These are phyloP conservation scores for Podaxis sp. DNA, from an alignment of 768 basidiomycete species.

Conservation along the genomic window DNA sequence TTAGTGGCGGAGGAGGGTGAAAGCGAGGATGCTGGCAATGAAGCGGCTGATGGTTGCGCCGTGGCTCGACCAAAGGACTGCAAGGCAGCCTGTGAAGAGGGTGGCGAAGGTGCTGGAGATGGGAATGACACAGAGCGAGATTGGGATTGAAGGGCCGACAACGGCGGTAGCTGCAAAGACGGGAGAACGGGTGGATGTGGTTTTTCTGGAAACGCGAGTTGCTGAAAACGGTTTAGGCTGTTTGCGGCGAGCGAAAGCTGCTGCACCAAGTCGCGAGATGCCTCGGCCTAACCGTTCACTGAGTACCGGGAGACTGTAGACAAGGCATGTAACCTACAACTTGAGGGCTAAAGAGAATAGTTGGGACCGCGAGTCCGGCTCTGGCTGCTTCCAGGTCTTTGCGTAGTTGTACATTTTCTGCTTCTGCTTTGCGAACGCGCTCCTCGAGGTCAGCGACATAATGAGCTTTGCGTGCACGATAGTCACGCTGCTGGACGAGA, in stretches of 20 bases:
- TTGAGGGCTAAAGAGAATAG: conserved; percentile 26
- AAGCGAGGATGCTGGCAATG: conserved; percentile 2
- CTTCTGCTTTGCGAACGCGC: conserved; percentile 50
- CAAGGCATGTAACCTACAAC: conserved; percentile 25
- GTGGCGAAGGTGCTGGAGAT: conserved; percentile 25
- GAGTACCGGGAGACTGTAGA: neutral
- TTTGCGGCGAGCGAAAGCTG: conserved; percentile 43
- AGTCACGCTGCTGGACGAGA: conserved; percentile 62
- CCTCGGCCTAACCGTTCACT: conserved; percentile 38
- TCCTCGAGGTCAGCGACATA: conserved; percentile 57
- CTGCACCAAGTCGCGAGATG: conserved; percentile 51
- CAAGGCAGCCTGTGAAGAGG: conserved; percentile 12
- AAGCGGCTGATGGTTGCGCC: conserved; percentile 4
- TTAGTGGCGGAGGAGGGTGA: conserved; percentile 2
- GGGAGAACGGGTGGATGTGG: neutral
- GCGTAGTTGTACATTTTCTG: conserved; percentile 50
- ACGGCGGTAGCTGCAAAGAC: conserved; percentile 13
- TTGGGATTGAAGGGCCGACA: conserved; percentile 11
- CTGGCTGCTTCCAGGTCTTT: conserved; percentile 45
- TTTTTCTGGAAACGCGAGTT: conserved; percentile 39
- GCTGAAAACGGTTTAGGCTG: conserved; percentile 55
- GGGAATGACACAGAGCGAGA: conserved; percentile 26
- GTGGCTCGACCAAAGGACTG: conserved; percentile 1
- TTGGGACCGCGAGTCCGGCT: conserved; percentile 33
- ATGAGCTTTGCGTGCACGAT: conserved; percentile 57